Base-by-base conservation (phyloP, 1,139 yeast species). In the Yamadazyma siamensis region DNA sequence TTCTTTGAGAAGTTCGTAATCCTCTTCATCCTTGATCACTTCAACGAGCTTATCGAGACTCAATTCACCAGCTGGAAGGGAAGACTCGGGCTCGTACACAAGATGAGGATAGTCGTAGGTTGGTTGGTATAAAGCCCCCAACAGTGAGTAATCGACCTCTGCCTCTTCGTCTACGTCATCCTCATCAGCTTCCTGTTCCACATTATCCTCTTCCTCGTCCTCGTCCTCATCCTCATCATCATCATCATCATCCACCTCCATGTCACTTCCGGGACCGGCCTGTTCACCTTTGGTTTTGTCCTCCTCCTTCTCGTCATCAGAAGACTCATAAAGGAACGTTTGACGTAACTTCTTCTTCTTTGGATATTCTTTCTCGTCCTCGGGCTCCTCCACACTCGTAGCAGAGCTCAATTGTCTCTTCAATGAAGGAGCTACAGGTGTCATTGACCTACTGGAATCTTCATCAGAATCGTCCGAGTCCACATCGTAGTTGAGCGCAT, bases 11-110 rank as follows among this genome's bases (percentile, higher is more conserved):
- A 80, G 50, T 17, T 50, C 52, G 36, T 79, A 59, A 55, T 88
- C 96, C 52, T 88, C 96, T 1, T 74, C 76, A 49, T 88, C 96
- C 46, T 75, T 76, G 14, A 88, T 57, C 1, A 75, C 38, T 3
- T 57, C 51, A 43, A 81, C 84, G 3, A 86, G 45, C 8, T 65
- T 65, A 11, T 62, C 65, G 26, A 86, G 47, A 31, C 75, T 78
- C 16, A 72, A 51, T 12, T 36, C 38, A 26, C 39, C 41, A 1
- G 43, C 39, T 3, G 61, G 49, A 2, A 53, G 40, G 4, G 50
- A 46, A 3, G 56, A 44, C 10, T 21, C 26, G 32, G 73, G 79
- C 2, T 67, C 69, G 43, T 65, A 78, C 0, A 77, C 84, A 0
- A 81, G 65, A 18, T 49, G 44, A 1, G 85, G 81, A 5, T 39